phyloP scores from a whole-genome alignment of 129 eudicot genomes.

The Ambrosia trifida region DNA sequence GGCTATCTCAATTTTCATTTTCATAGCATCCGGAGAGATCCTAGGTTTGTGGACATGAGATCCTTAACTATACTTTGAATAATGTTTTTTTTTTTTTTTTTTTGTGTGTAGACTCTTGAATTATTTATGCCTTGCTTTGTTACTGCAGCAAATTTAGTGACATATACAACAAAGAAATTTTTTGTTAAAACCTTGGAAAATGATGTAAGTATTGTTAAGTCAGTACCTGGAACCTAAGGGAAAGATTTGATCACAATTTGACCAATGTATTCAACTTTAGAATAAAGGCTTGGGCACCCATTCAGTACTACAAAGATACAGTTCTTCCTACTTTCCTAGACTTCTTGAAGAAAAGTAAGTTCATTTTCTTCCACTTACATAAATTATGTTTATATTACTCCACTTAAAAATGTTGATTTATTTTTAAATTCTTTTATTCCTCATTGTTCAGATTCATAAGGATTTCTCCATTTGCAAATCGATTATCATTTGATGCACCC shows the following conservation, averaged over 20 bases:
- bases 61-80: not conserved
- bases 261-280: conserved; percentile 83
- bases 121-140: conserved; percentile 26
- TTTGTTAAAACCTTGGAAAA: conserved; percentile 65
- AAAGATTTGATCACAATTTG: conserved; percentile 84
- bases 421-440: not conserved
- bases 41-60: conserved; percentile 54
- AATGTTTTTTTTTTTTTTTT: not conserved
- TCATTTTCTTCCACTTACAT: not conserved
- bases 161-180: conserved; percentile 72
- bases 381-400: not conserved
- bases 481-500: conserved; percentile 95
- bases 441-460: conserved; percentile 66
- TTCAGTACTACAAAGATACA: conserved; percentile 71
- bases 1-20: conserved; percentile 94
- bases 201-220: conserved; percentile 77
- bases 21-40: conserved; percentile 99
- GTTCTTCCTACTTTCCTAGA: conserved; percentile 83
- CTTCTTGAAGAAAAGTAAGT: conserved; percentile 93
- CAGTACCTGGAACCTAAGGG: conserved; percentile 88
- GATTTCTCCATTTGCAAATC: conserved; percentile 97
- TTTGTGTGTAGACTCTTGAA: not conserved
- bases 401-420: not conserved
- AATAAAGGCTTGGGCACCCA: conserved; percentile 87
- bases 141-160: conserved; percentile 84